These are phyloP conservation scores for Dendrobium nobile DNA, from an alignment of 106 monocot genomes.

Conservation along the genomic window DNA sequence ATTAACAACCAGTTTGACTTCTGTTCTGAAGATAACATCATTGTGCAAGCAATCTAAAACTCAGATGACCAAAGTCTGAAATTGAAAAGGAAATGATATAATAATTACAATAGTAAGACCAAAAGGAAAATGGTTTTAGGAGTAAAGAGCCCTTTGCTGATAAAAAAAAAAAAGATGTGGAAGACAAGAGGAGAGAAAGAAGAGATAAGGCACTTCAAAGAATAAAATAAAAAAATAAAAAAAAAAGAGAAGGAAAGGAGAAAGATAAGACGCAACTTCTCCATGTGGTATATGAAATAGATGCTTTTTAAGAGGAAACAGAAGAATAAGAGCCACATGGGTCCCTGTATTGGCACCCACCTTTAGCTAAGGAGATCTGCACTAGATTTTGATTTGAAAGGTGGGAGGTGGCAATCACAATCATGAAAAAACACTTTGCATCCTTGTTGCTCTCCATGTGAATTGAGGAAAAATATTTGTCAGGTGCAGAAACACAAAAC, in stretches of 20 bases:
- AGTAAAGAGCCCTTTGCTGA: background rate
- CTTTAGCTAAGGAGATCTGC: constrained; percentile 9
- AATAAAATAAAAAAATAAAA: background rate
- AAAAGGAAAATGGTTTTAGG: too few relatives aligned
- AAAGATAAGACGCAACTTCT: background rate
- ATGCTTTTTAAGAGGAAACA: constrained; percentile 5
- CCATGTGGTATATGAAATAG: background rate
- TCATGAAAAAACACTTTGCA: background rate
- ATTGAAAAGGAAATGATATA: too few relatives aligned
- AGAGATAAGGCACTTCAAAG: background rate
- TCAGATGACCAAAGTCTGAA: background rate
- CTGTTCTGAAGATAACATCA: background rate
- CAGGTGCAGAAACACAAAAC: too few relatives aligned
- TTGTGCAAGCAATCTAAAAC: background rate
- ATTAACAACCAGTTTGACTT: background rate
- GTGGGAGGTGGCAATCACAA: constrained; percentile 5
- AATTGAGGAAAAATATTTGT: background rate
- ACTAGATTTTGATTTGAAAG: constrained; percentile 7
- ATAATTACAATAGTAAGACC: too few relatives aligned
- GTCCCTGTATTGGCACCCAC: constrained; percentile 2
- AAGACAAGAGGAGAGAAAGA: background rate
- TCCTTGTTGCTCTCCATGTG: background rate
- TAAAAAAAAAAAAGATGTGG: background rate
- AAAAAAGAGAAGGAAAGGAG: background rate
- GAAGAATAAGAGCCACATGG: constrained; percentile 3